Conservation (phyloP, 345 rosid species). For the Tarenaya hassleriana region DNA sequence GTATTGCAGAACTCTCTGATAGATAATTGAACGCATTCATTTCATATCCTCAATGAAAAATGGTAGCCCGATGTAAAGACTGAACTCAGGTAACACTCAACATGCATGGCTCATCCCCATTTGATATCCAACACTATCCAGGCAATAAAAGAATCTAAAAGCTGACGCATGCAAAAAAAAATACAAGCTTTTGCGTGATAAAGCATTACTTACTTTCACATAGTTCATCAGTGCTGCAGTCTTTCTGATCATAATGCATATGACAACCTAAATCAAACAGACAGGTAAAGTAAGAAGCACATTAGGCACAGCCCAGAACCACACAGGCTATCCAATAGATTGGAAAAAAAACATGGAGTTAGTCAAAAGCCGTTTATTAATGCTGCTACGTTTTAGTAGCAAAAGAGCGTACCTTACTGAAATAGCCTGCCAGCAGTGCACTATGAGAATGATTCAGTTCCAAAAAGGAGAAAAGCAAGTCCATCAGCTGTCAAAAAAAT, state of each 20-base stretch:
- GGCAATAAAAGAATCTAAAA: neutral
- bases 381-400: neutral
- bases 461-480: conserved; percentile 88
- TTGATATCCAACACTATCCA: neutral
- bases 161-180: conserved; percentile 2
- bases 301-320: conserved; percentile 7
- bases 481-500: conserved; percentile 64
- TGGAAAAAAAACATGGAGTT: neutral
- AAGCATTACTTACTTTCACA: conserved; percentile 58
- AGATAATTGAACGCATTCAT: no score
- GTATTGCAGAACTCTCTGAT: no score
- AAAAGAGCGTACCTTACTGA: conserved; percentile 69
- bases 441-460: conserved; percentile 81
- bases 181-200: conserved; percentile 1
- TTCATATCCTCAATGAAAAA: no score
- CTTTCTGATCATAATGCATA: conserved; percentile 93
- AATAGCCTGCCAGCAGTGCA: conserved; percentile 91
- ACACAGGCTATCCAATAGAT: conserved; percentile 2
- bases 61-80: neutral
- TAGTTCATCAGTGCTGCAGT: conserved; percentile 88
- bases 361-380: conserved; percentile 1
- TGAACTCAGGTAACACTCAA: conserved; percentile 5
- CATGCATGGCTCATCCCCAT: neutral
- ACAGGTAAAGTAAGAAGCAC: conserved; percentile 11
- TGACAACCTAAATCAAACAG: conserved; percentile 61